These are phyloP conservation scores for Phylloboletellus chloephorus DNA, from an alignment of 1,284 basidiomycete species.

Conservation along the genomic window DNA sequence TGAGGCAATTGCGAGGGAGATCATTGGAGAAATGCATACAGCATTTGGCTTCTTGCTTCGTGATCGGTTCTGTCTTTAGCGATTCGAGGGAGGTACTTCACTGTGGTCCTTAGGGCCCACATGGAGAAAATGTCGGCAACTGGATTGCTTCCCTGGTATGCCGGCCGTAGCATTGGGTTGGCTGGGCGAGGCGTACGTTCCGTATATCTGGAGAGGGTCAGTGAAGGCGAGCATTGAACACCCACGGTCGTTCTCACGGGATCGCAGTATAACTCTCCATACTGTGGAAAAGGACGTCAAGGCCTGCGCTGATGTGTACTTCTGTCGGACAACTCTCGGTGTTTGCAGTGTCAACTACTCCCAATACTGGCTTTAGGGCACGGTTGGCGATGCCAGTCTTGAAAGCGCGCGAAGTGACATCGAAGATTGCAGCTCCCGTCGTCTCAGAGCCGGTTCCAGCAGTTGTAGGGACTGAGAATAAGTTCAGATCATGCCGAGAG, in stretches of 20 bases:
- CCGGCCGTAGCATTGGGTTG: constrained; percentile 87
- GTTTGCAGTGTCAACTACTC: constrained; percentile 76
- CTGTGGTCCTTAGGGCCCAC: constrained; percentile 90
- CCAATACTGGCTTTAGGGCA: constrained; percentile 85
- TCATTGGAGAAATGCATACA: constrained; percentile 44
- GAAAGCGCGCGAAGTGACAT: constrained; percentile 85
- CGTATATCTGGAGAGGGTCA: constrained; percentile 55
- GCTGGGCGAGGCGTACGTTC: constrained; percentile 84
- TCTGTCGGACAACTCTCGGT: constrained; percentile 81
- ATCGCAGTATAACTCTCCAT: constrained; percentile 92
- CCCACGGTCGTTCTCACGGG: constrained; percentile 46
- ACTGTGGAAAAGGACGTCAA: constrained; percentile 94
- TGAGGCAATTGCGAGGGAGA: constrained; percentile 1
- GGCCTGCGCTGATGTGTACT: constrained; percentile 86
- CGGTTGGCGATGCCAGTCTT: constrained; percentile 96
- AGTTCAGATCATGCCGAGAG: constrained; percentile 4
- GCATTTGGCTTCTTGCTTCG: constrained; percentile 89
- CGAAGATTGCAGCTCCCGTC: constrained; percentile 95
- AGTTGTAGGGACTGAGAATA: constrained; percentile 75
- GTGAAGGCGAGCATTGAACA: not conserved
- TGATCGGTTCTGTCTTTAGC: constrained; percentile 74
- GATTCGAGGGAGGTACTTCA: constrained; percentile 86
- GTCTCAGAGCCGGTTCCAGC: constrained; percentile 98
- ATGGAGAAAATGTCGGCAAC: constrained; percentile 94
- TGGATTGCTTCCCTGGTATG: constrained; percentile 95